Evolutionary conservation across 768 basidiomycete genomes (phyloP), one percentile per base, ranked within the genome.

Genomic region (Cystobasidium ongulense): DNA sequence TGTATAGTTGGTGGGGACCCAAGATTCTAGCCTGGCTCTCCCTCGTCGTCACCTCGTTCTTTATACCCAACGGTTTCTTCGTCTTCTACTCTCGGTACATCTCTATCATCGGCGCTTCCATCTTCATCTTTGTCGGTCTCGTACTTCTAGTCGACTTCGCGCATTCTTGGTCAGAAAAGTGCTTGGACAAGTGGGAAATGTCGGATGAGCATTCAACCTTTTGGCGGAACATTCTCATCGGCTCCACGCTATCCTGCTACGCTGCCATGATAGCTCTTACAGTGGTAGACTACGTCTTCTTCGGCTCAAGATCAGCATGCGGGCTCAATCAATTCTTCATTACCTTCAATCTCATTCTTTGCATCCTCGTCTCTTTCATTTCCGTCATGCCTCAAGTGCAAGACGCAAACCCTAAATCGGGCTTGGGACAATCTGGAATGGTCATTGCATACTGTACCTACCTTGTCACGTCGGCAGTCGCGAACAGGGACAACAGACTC

Each of bases 361-460:
- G 88, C 77, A 80, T 92, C 79, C 75, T 92, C 78, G 87, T 90
- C 80, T 93, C 93, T 15, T 82, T 91, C 76, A 78, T 92, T 77
- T 91, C 89, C 77, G 84, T 99, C 70, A 87, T 91, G 76, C 94
- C 92, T 8, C 83, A 85, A 5, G 86, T 98, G 3, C 96, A 99
- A 79, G 93, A 92, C 77, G 84, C 88, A 77, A 98, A 97, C 79
- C 91, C 95, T 13, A 89, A 91, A 65, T 94, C 92, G 10, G 96
- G 96, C 2, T 86, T 99, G 5, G 92, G 92, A 0, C 96, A 98
- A 80, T 88, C 92, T 7, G 88, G 90, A 57, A 94, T 98, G 90
- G 95, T 99, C n/a, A 90, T 91, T 1, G 91, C 88, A 1, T 99
- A 99, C 81, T 96, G 91, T 83, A 92, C 93, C 1, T 99, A 99